These are phyloP conservation scores for Mycena metata DNA, from an alignment of 768 basidiomycete genomes.

Conservation along the genomic window DNA sequence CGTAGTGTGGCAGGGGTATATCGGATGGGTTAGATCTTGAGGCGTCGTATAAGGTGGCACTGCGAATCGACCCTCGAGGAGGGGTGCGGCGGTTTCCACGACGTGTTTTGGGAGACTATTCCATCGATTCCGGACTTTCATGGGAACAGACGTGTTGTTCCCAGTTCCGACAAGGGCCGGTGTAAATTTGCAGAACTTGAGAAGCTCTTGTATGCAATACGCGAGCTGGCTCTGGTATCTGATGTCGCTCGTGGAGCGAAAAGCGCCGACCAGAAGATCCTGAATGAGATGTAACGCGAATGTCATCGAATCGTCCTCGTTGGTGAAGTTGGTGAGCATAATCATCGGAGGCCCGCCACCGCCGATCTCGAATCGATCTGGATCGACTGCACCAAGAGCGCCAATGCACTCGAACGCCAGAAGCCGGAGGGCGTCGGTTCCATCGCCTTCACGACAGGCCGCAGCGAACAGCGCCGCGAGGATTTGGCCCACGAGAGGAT, in stretches of 20 bases:
- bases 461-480: slow-evolving; percentile 76
- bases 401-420: slow-evolving; percentile 93
- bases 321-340: slow-evolving; percentile 83
- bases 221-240: slow-evolving; percentile 91
- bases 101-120: slow-evolving; percentile 83
- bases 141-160: slow-evolving; percentile 62
- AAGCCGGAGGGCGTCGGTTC: slow-evolving; percentile 72
- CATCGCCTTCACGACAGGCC: slow-evolving; percentile 85
- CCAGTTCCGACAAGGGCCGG: slow-evolving; percentile 75
- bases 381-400: slow-evolving; percentile 93
- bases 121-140: slow-evolving; percentile 85
- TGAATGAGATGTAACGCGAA: slow-evolving; percentile 91
- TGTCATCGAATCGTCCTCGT: slow-evolving; percentile 78
- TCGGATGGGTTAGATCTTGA: slow-evolving; percentile 67
- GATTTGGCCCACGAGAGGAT: slow-evolving; percentile 78
- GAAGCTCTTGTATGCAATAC: slow-evolving; percentile 91
- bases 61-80: slow-evolving; percentile 79
- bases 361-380: slow-evolving; percentile 86
- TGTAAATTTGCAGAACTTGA: slow-evolving; percentile 89
- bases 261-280: slow-evolving; percentile 89
- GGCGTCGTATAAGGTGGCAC: slow-evolving; percentile 59
- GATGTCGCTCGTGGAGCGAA: slow-evolving; percentile 94
- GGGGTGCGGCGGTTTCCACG: slow-evolving; percentile 86
- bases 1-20: slow-evolving; percentile 82
- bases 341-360: slow-evolving; percentile 74